A percentile compares a stretch with the other conserved stretches of the same genome.
Conservation (phyloP, 2,329 filamentous ascomycete species). For the Xylariaceae sp. region DNA sequence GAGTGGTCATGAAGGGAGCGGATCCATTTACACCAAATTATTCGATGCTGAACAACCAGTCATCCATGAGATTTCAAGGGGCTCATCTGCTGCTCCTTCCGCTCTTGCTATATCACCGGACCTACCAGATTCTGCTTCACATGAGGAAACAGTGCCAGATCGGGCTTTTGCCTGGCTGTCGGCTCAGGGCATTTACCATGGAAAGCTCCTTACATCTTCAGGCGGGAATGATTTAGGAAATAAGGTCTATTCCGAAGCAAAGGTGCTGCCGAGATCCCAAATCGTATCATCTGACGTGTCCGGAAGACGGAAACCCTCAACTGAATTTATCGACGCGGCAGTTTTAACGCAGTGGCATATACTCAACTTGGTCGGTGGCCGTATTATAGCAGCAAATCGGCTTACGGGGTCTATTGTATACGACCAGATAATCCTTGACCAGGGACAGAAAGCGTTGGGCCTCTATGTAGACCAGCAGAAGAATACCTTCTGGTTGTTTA, state of each 20-base stretch:
- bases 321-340: slow-evolving; percentile 80
- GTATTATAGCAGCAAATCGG: slow-evolving; percentile 84
- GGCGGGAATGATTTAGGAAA: slow-evolving; percentile 70
- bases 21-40: slow-evolving; percentile 83
- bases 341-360: slow-evolving; percentile 94
- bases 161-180: slow-evolving; percentile 90
- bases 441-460: slow-evolving; percentile 80
- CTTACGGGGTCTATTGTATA: slow-evolving; percentile 86
- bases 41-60: slow-evolving; percentile 87
- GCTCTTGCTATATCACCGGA: slow-evolving; percentile 80
- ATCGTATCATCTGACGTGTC: slow-evolving; percentile 72
- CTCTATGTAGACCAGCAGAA: slow-evolving; percentile 90
- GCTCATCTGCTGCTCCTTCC: slow-evolving; percentile 66
- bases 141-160: slow-evolving; percentile 67
- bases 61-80: slow-evolving; percentile 72
- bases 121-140: slow-evolving; percentile 58
- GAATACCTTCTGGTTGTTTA: slow-evolving; percentile 98
- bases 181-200: slow-evolving; percentile 85
- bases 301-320: slow-evolving; percentile 68
- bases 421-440: slow-evolving; percentile 83
- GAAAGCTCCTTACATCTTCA: slow-evolving; percentile 72
- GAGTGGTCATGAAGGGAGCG: slow-evolving; percentile 76
- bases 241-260: slow-evolving; percentile 79
- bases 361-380: slow-evolving; percentile 79
- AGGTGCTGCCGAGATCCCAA: slow-evolving; percentile 75